Percentiles rank a stretch among this genome's conserved stretches.
These are phyloP conservation scores for Pseudocercospora musae DNA, from an alignment of 2,329 filamentous ascomycete species.

Conservation along the genomic window DNA sequence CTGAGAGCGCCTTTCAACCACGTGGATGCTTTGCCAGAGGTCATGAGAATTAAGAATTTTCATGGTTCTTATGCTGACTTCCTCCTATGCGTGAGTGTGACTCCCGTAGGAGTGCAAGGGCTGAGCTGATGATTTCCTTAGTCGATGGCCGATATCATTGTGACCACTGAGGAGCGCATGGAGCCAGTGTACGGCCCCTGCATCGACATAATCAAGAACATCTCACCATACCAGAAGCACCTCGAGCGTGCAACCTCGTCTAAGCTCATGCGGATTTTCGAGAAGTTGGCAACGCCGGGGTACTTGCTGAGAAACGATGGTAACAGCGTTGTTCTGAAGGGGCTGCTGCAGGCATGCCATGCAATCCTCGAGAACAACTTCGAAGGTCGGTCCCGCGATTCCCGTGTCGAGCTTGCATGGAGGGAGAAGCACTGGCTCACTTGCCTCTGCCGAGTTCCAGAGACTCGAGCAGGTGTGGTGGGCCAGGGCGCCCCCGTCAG, in stretches of 20 bases:
- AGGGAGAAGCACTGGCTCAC: background rate
- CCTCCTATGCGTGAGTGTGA: conserved; percentile 71
- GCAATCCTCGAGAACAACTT: conserved; percentile 80
- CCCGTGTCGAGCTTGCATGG: background rate
- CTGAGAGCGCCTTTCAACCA: conserved; percentile 85
- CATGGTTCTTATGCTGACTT: conserved; percentile 90
- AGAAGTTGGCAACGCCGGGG: conserved; percentile 87
- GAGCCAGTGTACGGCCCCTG: conserved; percentile 90
- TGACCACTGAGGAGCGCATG: conserved; percentile 82
- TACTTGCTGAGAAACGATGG: conserved; percentile 90
- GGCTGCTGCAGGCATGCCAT: conserved; percentile 84
- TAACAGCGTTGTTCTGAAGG: conserved; percentile 77
- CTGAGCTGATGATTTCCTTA: conserved; percentile 37
- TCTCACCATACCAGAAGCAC: conserved; percentile 77
- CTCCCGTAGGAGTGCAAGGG: background rate
- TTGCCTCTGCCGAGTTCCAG: background rate
- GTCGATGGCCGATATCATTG: conserved; percentile 90
- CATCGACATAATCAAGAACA: conserved; percentile 88
- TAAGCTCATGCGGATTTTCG: conserved; percentile 82
- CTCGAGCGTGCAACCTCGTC: conserved; percentile 71
- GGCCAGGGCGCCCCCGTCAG: background rate
- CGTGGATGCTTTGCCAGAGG: conserved; percentile 79
- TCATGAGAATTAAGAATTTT: conserved; percentile 80
- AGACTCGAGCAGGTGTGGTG: background rate
- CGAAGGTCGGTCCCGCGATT: conserved; percentile 24